phyloP scores from a whole-genome alignment of 163 green algal species.

The Coccomyxa subellipsoidea region DNA sequence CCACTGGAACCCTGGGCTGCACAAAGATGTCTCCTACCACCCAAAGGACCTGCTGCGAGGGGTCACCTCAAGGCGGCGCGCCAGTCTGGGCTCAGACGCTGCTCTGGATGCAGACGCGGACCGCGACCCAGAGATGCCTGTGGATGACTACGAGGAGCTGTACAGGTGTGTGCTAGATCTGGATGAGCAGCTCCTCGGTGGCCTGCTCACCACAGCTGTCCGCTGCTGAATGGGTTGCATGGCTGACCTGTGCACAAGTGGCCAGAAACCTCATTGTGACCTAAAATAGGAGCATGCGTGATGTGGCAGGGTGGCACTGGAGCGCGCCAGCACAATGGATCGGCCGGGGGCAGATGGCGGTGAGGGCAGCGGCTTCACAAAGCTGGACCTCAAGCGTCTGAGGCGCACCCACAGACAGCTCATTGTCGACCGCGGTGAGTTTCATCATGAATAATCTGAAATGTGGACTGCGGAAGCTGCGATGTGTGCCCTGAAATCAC shows the following conservation, averaged over 20 bases:
- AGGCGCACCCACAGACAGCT: neutral
- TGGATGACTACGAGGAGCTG: neutral
- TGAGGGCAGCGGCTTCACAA: neutral
- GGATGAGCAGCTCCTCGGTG: neutral
- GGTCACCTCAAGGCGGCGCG: neutral
- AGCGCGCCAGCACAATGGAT: neutral
- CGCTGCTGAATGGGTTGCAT: neutral
- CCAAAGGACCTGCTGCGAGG: neutral
- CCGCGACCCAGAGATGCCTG: neutral
- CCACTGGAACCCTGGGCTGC: neutral
- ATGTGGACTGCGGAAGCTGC: neutral
- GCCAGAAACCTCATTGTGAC: neutral
- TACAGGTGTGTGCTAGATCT: neutral
- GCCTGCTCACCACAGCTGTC: neutral
- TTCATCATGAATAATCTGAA: neutral
- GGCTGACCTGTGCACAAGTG: neutral
- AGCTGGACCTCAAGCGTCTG: neutral
- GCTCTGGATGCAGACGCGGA: neutral
- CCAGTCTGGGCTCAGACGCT: neutral
- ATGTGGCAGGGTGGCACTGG: neutral
- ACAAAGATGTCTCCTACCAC: neutral
- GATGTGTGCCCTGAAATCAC: neutral
- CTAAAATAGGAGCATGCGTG: neutral
- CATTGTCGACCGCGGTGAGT: neutral
- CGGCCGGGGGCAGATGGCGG: neutral